These are phyloP conservation scores for Plasmodium yoelii DNA, from an alignment of 169 alveolate genomes.

Conservation along the genomic window DNA sequence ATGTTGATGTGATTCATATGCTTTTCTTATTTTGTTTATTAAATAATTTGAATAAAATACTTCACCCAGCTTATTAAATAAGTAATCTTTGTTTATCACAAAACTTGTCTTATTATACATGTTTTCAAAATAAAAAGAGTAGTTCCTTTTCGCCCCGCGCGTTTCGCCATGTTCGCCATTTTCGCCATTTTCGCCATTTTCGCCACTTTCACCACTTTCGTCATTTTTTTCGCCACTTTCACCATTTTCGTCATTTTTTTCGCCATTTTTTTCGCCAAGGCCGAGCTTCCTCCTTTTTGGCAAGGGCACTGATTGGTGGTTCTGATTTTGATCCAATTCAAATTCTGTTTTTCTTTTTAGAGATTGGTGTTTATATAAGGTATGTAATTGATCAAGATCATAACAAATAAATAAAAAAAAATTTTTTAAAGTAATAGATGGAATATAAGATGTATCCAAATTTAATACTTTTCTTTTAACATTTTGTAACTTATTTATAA, in stretches of 20 bases:
- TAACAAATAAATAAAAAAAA: conserved; percentile 58
- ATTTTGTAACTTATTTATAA: conserved; percentile 19
- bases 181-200: not conserved
- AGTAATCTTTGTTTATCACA: conserved; percentile 15
- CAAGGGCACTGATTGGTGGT: not conserved
- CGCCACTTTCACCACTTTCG: not conserved
- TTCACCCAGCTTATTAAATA: conserved; percentile 32
- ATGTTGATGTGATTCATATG: conserved; percentile 70
- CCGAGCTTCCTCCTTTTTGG: not conserved
- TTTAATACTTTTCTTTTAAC: conserved; percentile 24
- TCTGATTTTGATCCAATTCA: not conserved
- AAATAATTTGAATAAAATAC: conserved; percentile 24
- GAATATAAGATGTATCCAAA: conserved; percentile 12
- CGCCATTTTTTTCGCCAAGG: not conserved
- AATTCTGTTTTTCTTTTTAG: not conserved
- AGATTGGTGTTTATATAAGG: conserved; percentile 2
- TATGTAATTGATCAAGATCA: conserved; percentile 35
- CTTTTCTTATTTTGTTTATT: conserved; percentile 29
- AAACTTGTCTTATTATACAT: conserved; percentile 29
- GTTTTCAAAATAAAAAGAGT: conserved; percentile 5
- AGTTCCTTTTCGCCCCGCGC: not conserved
- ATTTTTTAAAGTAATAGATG: conserved; percentile 49
- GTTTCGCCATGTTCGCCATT: not conserved
- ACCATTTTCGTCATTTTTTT: not conserved
- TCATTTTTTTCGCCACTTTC: not conserved